A percentile compares a stretch with the other conserved stretches of the same genome.
These are phyloP conservation scores for Canavalia gladiata DNA, from an alignment of 306 rosid genomes.

Conservation along the genomic window DNA sequence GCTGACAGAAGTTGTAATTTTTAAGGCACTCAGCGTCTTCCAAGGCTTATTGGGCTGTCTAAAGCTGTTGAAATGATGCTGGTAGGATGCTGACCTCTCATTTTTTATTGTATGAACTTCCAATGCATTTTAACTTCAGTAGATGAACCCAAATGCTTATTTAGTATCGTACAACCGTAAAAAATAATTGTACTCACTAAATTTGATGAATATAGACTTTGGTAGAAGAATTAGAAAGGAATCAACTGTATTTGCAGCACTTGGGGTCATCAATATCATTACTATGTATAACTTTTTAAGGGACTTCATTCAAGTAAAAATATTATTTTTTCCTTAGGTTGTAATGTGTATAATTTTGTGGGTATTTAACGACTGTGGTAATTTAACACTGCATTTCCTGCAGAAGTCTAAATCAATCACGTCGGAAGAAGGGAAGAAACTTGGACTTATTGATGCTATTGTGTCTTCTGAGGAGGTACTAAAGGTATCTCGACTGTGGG, in stretches of 20 bases:
- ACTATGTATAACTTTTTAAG: not conserved
- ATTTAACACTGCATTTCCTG: slow-evolving; percentile 39
- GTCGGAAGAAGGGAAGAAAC: slow-evolving; percentile 93
- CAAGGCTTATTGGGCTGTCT: slow-evolving; percentile 86
- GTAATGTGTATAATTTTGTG: not conserved
- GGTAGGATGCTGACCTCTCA: slow-evolving; percentile 57
- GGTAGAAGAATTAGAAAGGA: slow-evolving; percentile 20
- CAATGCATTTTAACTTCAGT: slow-evolving; percentile 12
- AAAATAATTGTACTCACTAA: not conserved
- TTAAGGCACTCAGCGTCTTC: slow-evolving; percentile 97
- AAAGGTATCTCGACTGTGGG: slow-evolving; percentile 80
- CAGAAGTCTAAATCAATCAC: slow-evolving; percentile 85
- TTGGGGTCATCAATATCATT: slow-evolving; percentile 3
- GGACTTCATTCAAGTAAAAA: not conserved
- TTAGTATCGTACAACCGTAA: not conserved
- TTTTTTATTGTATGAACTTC: slow-evolving; percentile 25
- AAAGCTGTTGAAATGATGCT: slow-evolving; percentile 95
- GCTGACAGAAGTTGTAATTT: slow-evolving; percentile 43
- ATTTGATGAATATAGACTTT: slow-evolving; percentile 21
- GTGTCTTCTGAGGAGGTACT: slow-evolving; percentile 83
- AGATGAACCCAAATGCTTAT: slow-evolving; percentile 9
- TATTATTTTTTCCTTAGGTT: not conserved
- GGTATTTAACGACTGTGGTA: too few species aligned
- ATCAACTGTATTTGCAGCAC: not conserved
- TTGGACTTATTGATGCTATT: slow-evolving; percentile 87